phyloP scores from a whole-genome alignment of 805 yeast genomes.

The Wickerhamomyces subpelliculosus region DNA sequence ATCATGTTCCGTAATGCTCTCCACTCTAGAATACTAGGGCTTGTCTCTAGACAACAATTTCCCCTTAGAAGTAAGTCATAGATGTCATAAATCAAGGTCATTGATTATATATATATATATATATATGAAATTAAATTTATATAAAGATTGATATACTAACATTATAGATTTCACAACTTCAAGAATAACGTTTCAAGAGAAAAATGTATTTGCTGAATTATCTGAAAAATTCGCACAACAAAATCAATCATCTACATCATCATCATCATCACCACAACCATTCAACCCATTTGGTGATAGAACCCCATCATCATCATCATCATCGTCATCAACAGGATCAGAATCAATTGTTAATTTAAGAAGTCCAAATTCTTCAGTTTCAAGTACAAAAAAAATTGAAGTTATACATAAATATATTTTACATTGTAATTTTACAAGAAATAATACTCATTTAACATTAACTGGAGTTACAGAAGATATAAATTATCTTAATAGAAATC shows the following conservation, averaged over 20 bases:
- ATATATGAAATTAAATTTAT: no score
- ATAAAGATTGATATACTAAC: not conserved
- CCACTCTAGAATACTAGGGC: not conserved
- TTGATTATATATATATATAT: no score
- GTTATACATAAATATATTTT: slow-evolving; percentile 57
- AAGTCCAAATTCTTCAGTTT: no score
- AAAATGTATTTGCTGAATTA: slow-evolving; percentile 3
- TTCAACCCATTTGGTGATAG: no score
- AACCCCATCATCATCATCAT: no score
- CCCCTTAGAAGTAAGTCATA: not conserved
- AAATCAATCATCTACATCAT: no score
- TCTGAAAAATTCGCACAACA: no score
- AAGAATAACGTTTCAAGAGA: slow-evolving; percentile 6
- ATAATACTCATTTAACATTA: slow-evolving; percentile 76
- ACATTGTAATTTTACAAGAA: slow-evolving; percentile 70
- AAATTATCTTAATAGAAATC: slow-evolving; percentile 50
- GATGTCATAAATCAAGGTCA: not conserved
- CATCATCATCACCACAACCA: no score
- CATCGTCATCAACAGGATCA: no score
- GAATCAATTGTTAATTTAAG: no score
- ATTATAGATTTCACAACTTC: slow-evolving; percentile 1
- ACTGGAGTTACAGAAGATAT: slow-evolving; percentile 63
- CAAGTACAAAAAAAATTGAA: slow-evolving; percentile 14
- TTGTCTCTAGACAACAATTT: not conserved
- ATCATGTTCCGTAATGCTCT: no score